Base-by-base conservation (phyloP, 2,329 filamentous ascomycete species). In the Alternaria consortialis region DNA sequence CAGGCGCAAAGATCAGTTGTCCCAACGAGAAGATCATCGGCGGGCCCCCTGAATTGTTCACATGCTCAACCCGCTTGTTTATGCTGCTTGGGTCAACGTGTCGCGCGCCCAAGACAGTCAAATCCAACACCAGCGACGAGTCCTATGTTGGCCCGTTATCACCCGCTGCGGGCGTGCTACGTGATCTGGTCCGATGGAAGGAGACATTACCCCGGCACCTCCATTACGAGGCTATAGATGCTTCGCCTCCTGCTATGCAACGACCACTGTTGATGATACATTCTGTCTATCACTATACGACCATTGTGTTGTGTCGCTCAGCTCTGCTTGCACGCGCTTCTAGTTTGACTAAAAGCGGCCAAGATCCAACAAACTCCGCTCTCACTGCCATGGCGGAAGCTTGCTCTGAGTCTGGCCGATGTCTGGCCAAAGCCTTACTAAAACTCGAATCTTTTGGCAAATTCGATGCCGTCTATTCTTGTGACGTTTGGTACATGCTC, bases 401-500 rank as follows among this genome's bases (percentile, higher is more conserved):
- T 0, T 81, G 80, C 58, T 69, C 78, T 15, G 73, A 77, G 11
- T 80, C 79, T 4, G 79, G 80, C 3, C 75, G 76, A 36, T 63
- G 67, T 0, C 62, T 79, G 9, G 72, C 75, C 29, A 72, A 69
- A 12, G 71, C 79, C 29, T 59, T 82, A 4, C 67, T 77, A 17
- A 73, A 76, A 48, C 70, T 82, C 0, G 78, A 79, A n/a, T 53
- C 71, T 3, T 72, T 77, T 40, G 70, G 71, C 5, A 77, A 75
- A 40, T 80, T 82, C 51, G 78, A 82, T 60, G 67, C 76, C n/a
- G 73, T 79, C 15, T 77, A 76, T 2, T 80, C 78, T 76, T 80
- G 75, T 68, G 81, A 83, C 51, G 67, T 79, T 5, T 83, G 79
- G 73, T 81, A 78, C 42, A 67, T 77, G 3, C 74, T 81, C 42